Evolutionary conservation across 495 filamentous ascomycete species (phyloP).

Genomic region (Neurospora sp.): DNA sequence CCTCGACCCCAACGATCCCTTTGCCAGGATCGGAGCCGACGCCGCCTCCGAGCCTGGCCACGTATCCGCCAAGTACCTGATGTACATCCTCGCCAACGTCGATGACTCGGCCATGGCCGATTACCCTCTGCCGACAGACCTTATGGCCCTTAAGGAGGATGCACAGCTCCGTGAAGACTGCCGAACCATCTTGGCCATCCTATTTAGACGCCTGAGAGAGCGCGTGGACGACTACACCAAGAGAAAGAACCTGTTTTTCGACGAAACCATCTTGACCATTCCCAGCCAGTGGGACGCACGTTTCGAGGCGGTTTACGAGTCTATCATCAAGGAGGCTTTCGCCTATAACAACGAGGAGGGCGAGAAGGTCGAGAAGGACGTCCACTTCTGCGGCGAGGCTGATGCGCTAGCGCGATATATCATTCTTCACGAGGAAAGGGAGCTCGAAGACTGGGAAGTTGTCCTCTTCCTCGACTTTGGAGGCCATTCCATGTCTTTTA

Average conservation of each 20-base stretch:
- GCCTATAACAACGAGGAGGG: background rate
- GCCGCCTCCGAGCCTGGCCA: background rate
- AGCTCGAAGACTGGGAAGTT: slow-evolving; percentile 1
- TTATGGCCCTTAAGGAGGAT: background rate
- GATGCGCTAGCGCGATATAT: slow-evolving; percentile 2
- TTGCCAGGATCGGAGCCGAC: background rate
- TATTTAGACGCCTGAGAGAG: background rate
- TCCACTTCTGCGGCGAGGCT: background rate
- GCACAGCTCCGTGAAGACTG: background rate
- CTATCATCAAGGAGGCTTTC: slow-evolving; percentile 1
- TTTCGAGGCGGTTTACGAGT: background rate
- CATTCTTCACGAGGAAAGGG: background rate
- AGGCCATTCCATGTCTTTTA: slow-evolving; percentile 2
- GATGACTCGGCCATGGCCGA: background rate
- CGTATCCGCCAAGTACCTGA: slow-evolving; percentile 2
- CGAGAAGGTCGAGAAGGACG: background rate
- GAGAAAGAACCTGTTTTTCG: background rate
- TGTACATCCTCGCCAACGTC: slow-evolving; percentile 3
- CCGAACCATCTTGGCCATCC: background rate
- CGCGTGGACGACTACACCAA: background rate
- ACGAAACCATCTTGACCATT: background rate
- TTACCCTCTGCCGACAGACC: background rate
- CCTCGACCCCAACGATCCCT: background rate
- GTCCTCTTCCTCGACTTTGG: slow-evolving; percentile 6
- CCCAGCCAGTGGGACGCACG: background rate